Evolutionary conservation across 768 basidiomycete species (phyloP).

Genomic region (Suillus decipiens): DNA sequence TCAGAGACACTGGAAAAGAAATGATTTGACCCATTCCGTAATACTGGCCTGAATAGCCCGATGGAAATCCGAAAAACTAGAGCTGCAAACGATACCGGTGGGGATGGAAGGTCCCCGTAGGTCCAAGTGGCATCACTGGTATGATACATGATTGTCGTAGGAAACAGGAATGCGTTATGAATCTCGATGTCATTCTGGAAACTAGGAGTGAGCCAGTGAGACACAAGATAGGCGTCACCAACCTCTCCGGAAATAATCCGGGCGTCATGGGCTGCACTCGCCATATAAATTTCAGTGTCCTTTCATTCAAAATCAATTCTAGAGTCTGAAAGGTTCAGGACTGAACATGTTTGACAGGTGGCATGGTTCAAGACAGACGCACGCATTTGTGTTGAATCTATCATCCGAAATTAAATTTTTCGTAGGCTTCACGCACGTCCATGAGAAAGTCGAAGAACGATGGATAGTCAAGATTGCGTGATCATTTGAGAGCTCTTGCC

Average conservation of each 20-base stretch:
- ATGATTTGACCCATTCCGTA: neutral
- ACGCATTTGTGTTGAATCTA: neutral
- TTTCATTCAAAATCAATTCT: neutral
- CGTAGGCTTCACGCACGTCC: neutral
- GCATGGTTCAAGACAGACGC: neutral
- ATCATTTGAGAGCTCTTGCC: conserved; percentile 14
- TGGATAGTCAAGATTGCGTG: neutral
- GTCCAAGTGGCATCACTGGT: conserved; percentile 36
- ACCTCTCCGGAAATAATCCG: conserved; percentile 31
- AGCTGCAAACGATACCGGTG: conserved; percentile 53
- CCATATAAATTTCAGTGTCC: neutral
- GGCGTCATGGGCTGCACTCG: too few species aligned
- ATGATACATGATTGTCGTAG: conserved; percentile 38
- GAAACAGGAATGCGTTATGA: conserved; percentile 35
- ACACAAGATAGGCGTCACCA: neutral
- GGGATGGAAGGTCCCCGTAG: conserved; percentile 50
- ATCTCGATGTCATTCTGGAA: conserved; percentile 35
- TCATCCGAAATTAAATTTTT: neutral
- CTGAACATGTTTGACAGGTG: too few species aligned
- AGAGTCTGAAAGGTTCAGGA: too few species aligned
- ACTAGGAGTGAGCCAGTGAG: conserved; percentile 6
- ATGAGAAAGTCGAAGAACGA: neutral
- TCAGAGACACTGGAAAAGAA: neutral
- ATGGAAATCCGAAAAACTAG: conserved; percentile 47
- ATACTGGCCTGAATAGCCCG: conserved; percentile 42